Base-by-base conservation (phyloP, 2,329 filamentous ascomycete species). In the Nannizziopsis barbatae region DNA sequence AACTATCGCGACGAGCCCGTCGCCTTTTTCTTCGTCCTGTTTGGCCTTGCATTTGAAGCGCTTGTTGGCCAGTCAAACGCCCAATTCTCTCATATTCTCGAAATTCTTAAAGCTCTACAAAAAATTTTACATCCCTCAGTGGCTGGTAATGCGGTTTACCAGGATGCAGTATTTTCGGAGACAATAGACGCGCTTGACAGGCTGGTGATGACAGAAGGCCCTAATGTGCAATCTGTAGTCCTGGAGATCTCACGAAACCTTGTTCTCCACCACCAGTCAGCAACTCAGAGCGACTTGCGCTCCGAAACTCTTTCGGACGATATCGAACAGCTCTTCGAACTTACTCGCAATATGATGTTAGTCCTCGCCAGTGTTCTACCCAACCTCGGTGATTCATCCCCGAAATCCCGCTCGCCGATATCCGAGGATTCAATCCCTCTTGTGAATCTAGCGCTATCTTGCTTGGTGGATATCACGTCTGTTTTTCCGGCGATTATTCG, bases 1-100 rank as follows among this genome's bases (percentile, higher is more conserved):
- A 96, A 96, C 65, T 98, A 98, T 63, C 85, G 92, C 42, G 90
- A 96, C 60, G 92, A 98, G 63, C 92, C 92, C 0, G 87, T 96
- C 1, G 92, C 92, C 0, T 98, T 98, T 74, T 98, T 98, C 72
- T 98, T 98, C 60, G 90, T 98, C 11, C 76, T 98, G 0, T 98
- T 96, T 58, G 92, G 92, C 9, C 82, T 98, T 50, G 88, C 90
- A 0, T 96, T 98, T 57, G 93, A 98, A 67, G 90, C 93, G 14
- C 76, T 98, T 17, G 90, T 90, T 6, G 87, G 86, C 5, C 81
- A 88, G 41, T 82, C 84, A 4, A 76, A 79, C 17, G 71, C 70
- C 31, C 81, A 84, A 56, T 73, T 81, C 9, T 74, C 88, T 55
- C 87, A 95, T 62, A 87, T 84, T 5, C 70, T 95, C 22, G 88